Evolutionary conservation across 495 filamentous ascomycete genomes (phyloP).

Genomic region (Apodospora peruviana): DNA sequence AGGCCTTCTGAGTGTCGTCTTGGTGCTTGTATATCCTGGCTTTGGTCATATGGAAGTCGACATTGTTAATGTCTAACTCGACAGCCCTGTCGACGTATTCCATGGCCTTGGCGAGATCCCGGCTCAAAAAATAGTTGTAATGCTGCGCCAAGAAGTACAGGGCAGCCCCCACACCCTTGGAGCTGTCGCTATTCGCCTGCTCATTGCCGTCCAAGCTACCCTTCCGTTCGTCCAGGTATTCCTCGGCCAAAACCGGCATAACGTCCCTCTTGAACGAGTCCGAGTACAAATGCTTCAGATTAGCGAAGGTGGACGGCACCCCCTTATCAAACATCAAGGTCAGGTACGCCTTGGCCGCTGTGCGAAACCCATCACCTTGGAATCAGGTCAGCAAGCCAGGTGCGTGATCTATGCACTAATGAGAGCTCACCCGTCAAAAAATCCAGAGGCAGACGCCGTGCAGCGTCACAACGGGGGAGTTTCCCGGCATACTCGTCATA

Average conservation of each 20-base stretch:
- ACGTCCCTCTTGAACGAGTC: slow-evolving; percentile 68
- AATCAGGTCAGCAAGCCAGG: slow-evolving; percentile 9
- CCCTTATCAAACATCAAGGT: slow-evolving; percentile 86
- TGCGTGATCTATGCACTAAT: background rate
- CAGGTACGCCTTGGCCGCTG: slow-evolving; percentile 75
- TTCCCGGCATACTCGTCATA: slow-evolving; percentile 81
- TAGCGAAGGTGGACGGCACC: slow-evolving; percentile 93
- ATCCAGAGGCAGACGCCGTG: slow-evolving; percentile 80
- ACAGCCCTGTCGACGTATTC: slow-evolving; percentile 81
- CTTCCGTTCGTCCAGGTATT: slow-evolving; percentile 58
- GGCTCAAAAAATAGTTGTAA: slow-evolving; percentile 87
- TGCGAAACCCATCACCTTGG: slow-evolving; percentile 69
- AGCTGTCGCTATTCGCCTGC: slow-evolving; percentile 46
- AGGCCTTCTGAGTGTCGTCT: slow-evolving; percentile 73
- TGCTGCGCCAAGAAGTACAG: slow-evolving; percentile 94
- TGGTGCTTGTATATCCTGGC: slow-evolving; percentile 92
- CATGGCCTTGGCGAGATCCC: slow-evolving; percentile 74
- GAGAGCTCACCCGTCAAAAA: slow-evolving; percentile 65
- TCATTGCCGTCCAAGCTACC: slow-evolving; percentile 37
- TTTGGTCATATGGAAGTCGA: slow-evolving; percentile 93
- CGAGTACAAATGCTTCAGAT: slow-evolving; percentile 85
- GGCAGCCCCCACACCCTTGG: slow-evolving; percentile 68
- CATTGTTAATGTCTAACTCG: slow-evolving; percentile 65
- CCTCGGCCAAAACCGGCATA: slow-evolving; percentile 70
- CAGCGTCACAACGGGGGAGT: slow-evolving; percentile 76